phyloP scores from a whole-genome alignment of 129 eudicot species.

The Apium graveolens region DNA sequence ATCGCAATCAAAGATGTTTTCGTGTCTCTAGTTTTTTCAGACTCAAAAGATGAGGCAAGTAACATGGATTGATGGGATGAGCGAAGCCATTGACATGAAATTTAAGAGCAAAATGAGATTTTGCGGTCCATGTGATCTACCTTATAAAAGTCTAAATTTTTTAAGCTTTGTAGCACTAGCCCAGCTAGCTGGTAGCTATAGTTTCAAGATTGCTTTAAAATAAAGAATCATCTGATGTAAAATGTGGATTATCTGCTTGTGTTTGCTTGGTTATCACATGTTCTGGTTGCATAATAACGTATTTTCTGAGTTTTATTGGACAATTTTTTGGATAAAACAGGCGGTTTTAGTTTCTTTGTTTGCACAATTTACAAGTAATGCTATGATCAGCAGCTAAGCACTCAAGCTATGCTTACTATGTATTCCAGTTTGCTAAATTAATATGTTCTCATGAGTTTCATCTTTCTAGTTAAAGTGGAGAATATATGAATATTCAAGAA shows the following conservation, averaged over 20 bases:
- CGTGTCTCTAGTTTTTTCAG: constrained; percentile 13
- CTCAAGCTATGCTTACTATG: not conserved
- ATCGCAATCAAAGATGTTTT: constrained; percentile 46
- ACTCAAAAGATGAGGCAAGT: constrained; percentile 4
- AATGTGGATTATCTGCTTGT: not conserved
- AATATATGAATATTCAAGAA: no score
- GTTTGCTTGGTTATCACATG: not conserved
- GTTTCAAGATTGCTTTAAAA: not conserved
- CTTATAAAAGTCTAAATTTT: not conserved
- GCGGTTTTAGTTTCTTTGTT: not conserved
- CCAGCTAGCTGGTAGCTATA: not conserved
- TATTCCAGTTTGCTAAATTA: not conserved
- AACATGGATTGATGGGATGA: not conserved
- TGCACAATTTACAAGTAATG: not conserved
- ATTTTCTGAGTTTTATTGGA: not conserved
- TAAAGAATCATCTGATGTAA: not conserved
- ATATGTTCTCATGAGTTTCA: not conserved
- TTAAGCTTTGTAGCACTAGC: not conserved
- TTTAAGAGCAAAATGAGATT: not conserved
- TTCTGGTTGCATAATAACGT: not conserved
- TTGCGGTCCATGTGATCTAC: not conserved
- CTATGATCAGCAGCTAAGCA: not conserved
- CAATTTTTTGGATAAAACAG: not conserved
- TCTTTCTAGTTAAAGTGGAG: no score
- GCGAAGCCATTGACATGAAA: not conserved